These are phyloP conservation scores for Peniophora sp. DNA, from an alignment of 1,284 basidiomycete genomes.

Conservation along the genomic window DNA sequence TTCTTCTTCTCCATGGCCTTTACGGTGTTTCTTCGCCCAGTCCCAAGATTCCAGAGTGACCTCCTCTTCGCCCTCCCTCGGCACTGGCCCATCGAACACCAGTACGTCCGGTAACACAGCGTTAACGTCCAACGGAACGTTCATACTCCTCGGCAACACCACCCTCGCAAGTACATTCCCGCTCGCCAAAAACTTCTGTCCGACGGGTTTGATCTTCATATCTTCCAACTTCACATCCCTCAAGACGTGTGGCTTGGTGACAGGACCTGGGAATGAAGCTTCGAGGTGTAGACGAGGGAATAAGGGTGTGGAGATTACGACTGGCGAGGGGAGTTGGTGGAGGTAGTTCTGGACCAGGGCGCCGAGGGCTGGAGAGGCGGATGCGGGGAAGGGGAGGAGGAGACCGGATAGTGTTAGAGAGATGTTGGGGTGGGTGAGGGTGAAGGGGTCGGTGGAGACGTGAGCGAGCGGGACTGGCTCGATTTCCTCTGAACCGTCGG, in stretches of 20 bases:
- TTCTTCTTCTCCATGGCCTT: neutral
- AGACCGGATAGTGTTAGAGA: conserved; percentile 47
- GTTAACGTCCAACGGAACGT: conserved; percentile 51
- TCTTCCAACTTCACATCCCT: conserved; percentile 62
- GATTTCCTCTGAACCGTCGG: conserved; percentile 20
- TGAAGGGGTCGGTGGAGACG: conserved; percentile 45
- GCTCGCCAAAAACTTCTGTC: conserved; percentile 48
- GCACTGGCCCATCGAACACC: conserved; percentile 64
- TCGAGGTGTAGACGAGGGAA: conserved; percentile 39
- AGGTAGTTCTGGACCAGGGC: conserved; percentile 56
- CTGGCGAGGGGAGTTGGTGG: conserved; percentile 43
- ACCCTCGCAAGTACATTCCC: conserved; percentile 56
- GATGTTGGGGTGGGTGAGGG: conserved; percentile 59
- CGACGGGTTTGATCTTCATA: conserved; percentile 57
- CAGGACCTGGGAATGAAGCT: conserved; percentile 55
- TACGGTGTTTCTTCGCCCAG: conserved; percentile 7
- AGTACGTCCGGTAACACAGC: conserved; percentile 66
- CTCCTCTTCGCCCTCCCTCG: conserved; percentile 19
- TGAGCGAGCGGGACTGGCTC: conserved; percentile 39
- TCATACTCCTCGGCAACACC: conserved; percentile 59
- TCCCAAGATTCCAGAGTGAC: too few relatives aligned
- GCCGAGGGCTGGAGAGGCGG: conserved; percentile 43
- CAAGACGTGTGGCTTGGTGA: conserved; percentile 52
- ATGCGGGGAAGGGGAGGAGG: conserved; percentile 46
- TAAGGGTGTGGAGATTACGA: conserved; percentile 48